phyloP scores from a whole-genome alignment of 2,329 filamentous ascomycete genomes.

The Sordariomycetes sp. region DNA sequence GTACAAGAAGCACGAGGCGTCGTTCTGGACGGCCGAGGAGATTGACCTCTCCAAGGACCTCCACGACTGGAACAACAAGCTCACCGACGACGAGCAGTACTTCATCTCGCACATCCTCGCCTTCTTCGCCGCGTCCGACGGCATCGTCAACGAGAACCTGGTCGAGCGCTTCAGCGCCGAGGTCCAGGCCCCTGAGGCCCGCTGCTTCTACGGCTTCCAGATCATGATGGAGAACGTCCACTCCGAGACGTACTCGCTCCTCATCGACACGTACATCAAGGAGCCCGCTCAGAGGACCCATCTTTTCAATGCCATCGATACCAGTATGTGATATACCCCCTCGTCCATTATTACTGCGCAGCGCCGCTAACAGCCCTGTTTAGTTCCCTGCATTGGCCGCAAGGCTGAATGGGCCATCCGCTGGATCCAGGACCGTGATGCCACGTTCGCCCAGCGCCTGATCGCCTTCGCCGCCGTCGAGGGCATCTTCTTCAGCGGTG shows the following conservation, averaged over 20 bases:
- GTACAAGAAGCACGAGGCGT: slow-evolving; percentile 99
- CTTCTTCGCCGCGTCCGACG: slow-evolving; percentile 97
- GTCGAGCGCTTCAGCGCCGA: slow-evolving; percentile 95
- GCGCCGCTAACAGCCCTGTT: slow-evolving; percentile 1
- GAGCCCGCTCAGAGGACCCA: slow-evolving; percentile 88
- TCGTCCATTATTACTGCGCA: not conserved
- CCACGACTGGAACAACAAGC: slow-evolving; percentile 96
- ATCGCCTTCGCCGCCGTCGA: slow-evolving; percentile 96
- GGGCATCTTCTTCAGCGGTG: slow-evolving; percentile 99
- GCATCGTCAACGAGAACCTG: slow-evolving; percentile 99
- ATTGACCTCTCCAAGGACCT: slow-evolving; percentile 98
- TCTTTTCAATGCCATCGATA: slow-evolving; percentile 97
- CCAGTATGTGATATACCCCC: slow-evolving; percentile 49
- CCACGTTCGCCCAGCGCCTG: slow-evolving; percentile 89
- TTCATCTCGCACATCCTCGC: slow-evolving; percentile 98
- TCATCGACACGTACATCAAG: slow-evolving; percentile 99
- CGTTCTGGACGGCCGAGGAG: slow-evolving; percentile 99
- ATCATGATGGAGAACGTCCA: slow-evolving; percentile 99
- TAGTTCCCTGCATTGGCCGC: slow-evolving; percentile 91
- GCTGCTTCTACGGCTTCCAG: slow-evolving; percentile 99
- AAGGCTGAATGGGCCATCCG: slow-evolving; percentile 96
- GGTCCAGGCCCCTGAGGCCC: slow-evolving; percentile 93
- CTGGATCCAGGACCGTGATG: slow-evolving; percentile 91
- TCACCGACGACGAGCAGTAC: slow-evolving; percentile 95
- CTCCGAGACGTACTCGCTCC: slow-evolving; percentile 97